Conservation (phyloP, 2,329 filamentous ascomycete genomes). For the Exophiala bonariae region DNA sequence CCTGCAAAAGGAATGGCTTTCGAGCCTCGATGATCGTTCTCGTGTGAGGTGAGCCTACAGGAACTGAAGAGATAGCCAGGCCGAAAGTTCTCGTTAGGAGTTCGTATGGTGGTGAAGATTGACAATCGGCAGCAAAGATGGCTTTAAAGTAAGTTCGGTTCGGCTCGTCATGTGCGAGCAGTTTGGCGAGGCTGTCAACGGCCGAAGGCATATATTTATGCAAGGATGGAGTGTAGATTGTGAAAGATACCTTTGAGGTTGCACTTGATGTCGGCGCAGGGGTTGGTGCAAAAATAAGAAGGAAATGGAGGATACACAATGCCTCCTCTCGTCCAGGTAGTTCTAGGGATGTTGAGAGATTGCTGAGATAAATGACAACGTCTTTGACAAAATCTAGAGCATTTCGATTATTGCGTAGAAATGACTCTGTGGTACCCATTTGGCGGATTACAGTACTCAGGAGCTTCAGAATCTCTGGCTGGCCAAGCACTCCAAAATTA, state of each 20-base stretch:
- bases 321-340: constrained; percentile 86
- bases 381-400: constrained; percentile 98
- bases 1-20: constrained; percentile 89
- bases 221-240: constrained; percentile 73
- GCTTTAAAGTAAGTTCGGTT: constrained; percentile 82
- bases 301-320: constrained; percentile 79
- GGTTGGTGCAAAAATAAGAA: constrained; percentile 83
- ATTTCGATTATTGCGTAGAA: constrained; percentile 78
- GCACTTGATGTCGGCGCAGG: constrained; percentile 63
- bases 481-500: constrained; percentile 75
- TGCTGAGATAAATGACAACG: constrained; percentile 82
- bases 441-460: constrained; percentile 81
- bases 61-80: constrained; percentile 80
- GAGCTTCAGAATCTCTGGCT: constrained; percentile 77
- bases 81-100: constrained; percentile 85
- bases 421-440: constrained; percentile 83
- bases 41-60: constrained; percentile 59
- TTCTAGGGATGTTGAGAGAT: constrained; percentile 77
- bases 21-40: constrained; percentile 74
- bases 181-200: constrained; percentile 85
- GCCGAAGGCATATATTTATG: constrained; percentile 89
- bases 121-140: constrained; percentile 74
- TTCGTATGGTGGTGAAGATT: constrained; percentile 67
- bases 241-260: constrained; percentile 67
- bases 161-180: constrained; percentile 89